These are phyloP conservation scores for Orbilia ellipsospora DNA, from an alignment of 2,329 filamentous ascomycete genomes.

Conservation along the genomic window DNA sequence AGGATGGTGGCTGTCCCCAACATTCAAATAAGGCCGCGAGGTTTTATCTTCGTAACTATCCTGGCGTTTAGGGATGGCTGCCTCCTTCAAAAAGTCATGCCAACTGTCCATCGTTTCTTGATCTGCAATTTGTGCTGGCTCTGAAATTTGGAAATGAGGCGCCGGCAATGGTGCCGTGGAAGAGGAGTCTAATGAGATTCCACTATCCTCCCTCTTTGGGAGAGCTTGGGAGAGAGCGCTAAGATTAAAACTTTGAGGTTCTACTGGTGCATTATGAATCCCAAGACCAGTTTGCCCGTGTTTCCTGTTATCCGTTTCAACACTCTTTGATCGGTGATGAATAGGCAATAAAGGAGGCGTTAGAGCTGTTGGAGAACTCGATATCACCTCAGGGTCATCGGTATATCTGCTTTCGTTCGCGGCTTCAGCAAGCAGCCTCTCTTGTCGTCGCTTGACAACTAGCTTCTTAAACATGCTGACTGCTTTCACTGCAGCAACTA, in stretches of 20 bases:
- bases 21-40: slow-evolving; percentile 58
- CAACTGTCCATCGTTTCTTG: slow-evolving; percentile 69
- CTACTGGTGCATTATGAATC: slow-evolving; percentile 68
- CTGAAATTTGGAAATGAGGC: slow-evolving; percentile 63
- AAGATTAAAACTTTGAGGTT: slow-evolving; percentile 61
- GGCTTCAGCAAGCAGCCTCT: slow-evolving; percentile 35
- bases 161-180: slow-evolving; percentile 10
- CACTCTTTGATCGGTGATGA: slow-evolving; percentile 63
- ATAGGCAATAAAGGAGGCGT: slow-evolving; percentile 35
- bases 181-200: slow-evolving; percentile 30
- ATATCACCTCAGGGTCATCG: slow-evolving; percentile 31
- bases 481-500: slow-evolving; percentile 89
- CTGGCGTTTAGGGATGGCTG: slow-evolving; percentile 61
- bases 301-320: slow-evolving; percentile 67
- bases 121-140: slow-evolving; percentile 61
- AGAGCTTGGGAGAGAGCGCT: slow-evolving; percentile 54
- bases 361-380: slow-evolving; percentile 41
- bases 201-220: slow-evolving; percentile 56
- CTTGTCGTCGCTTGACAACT: slow-evolving; percentile 56
- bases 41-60: slow-evolving; percentile 57
- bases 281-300: slow-evolving; percentile 66
- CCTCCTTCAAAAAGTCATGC: slow-evolving; percentile 78
- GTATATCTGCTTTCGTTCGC: slow-evolving; percentile 19
- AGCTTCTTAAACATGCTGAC: slow-evolving; percentile 83
- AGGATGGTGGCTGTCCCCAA: slow-evolving; percentile 62